Percentiles rank a stretch among this genome's conserved stretches.
Evolutionary conservation across 257 asterid species (phyloP).

Genomic region (Cinchona pubescens): DNA sequence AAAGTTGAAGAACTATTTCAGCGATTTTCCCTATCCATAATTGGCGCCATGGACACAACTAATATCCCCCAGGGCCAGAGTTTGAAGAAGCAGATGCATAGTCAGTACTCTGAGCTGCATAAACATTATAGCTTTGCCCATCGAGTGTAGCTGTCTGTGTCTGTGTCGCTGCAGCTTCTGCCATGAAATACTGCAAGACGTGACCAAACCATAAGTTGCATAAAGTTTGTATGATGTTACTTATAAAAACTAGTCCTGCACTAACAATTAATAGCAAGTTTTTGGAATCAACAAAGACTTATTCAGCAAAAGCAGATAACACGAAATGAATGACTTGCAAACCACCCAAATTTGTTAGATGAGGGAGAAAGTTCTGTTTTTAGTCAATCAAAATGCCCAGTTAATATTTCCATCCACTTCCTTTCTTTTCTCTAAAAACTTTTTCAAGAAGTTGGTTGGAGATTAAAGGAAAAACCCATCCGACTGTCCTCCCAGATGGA

Average conservation of each 20-base stretch:
- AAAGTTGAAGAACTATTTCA: no score
- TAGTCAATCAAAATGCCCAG: not conserved
- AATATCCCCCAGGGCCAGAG: slow-evolving; percentile 52
- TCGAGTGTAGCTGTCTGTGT: slow-evolving; percentile 45
- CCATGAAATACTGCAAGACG: slow-evolving; percentile 73
- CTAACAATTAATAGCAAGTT: not conserved
- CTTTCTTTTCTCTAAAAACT: not conserved
- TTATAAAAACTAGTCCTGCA: not conserved
- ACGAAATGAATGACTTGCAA: no score
- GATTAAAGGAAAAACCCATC: not conserved
- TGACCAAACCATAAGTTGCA: not conserved
- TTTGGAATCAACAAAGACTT: not conserved
- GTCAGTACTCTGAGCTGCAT: slow-evolving; percentile 43
- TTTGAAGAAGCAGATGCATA: slow-evolving; percentile 61
- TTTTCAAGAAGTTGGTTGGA: not conserved
- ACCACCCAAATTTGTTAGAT: no score
- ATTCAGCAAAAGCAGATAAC: no score
- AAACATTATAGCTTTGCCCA: slow-evolving; percentile 63
- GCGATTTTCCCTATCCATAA: no score
- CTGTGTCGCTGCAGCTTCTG: slow-evolving; percentile 70
- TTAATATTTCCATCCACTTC: not conserved
- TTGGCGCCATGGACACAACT: slow-evolving; percentile 66
- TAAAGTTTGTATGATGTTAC: not conserved
- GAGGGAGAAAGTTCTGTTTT: not conserved
- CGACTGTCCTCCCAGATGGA: not conserved